Base-by-base conservation (phyloP, 202 grass and related monocot genomes). In the Musa balbisiana region DNA sequence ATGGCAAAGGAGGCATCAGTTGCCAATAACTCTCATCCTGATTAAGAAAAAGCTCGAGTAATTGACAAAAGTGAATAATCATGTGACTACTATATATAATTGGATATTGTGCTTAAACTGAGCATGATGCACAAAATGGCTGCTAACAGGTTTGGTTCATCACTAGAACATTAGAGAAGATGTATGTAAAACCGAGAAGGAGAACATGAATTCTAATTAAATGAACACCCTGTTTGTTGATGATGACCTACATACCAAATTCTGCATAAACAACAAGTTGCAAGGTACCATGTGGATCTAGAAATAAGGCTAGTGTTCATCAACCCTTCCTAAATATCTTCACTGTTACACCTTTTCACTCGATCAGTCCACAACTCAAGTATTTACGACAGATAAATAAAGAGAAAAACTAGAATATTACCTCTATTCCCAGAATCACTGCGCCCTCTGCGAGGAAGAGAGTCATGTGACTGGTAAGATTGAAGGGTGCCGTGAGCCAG, bases 1-100 rank as follows among this genome's bases (percentile, higher is more conserved):
- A 98, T 53, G 95, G 95, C 55, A 99, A 85, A 23, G 95, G 91
- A 71, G 95, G 75, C 91, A 99, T 89, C 71, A 99, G 87, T 50
- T 87, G 95, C 95, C 95, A 94, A 67, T 88, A 85, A 74, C 74
- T 90, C 87, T 93, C 94, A 92, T 93, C 87, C 94, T 98, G 33
- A 56, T 75, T 59, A 9, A 26, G 14, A 68, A 52, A 49, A 72
- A 77, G 17, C 50, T 43, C 33, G 33, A 43, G 33, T 5, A 43
- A 43, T 43, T 43, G 33, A 43, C 33, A 43, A 43, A 43, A 43
- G 33, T 43, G 33, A 72, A 52, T 17, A 70, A 43, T 10, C 26
- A 12, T 19, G 19, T 26, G 14, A 51, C 49, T 65, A 24, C 14
- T 5, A 67, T 15, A 17, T 33, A 43, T 33, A 14, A 20, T 25